Conservation (phyloP, 805 yeast species). For the Wickerhamomyces canadensis region DNA sequence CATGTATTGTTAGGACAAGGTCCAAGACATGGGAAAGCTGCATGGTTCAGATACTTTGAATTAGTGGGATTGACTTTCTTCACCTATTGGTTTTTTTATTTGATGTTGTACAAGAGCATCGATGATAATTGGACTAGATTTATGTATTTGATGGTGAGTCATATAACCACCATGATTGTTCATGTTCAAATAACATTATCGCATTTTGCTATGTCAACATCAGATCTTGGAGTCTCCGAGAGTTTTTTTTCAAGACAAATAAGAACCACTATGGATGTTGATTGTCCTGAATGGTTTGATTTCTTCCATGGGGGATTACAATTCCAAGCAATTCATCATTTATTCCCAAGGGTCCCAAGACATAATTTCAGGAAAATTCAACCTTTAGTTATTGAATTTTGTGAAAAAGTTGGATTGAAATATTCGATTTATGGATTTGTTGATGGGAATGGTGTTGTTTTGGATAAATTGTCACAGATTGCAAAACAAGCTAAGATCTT, state of each 20-base stretch:
- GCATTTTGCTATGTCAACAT: conserved; percentile 91
- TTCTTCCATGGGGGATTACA: conserved; percentile 89
- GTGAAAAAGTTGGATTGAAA: conserved; percentile 68
- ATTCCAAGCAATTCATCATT: conserved; percentile 86
- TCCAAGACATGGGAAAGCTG: conserved; percentile 76
- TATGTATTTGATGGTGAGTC: conserved; percentile 64
- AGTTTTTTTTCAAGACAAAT: conserved; percentile 75
- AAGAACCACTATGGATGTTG: conserved; percentile 92
- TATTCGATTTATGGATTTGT: conserved; percentile 84
- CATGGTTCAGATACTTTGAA: conserved; percentile 81
- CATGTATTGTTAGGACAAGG: conserved; percentile 73
- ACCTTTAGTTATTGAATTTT: conserved; percentile 64
- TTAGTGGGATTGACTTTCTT: conserved; percentile 63
- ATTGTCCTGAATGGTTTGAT: conserved; percentile 90
- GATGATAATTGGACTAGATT: conserved; percentile 50
- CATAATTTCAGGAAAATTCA: conserved; percentile 80
- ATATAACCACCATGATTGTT: conserved; percentile 81
- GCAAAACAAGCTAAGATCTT: conserved; percentile 76
- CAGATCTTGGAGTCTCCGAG: conserved; percentile 78
- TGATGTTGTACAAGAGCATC: conserved; percentile 45
- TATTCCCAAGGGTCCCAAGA: conserved; percentile 85
- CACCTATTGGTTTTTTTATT: conserved; percentile 77
- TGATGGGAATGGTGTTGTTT: conserved; percentile 68
- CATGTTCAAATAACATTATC: conserved; percentile 88
- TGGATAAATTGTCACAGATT: conserved; percentile 63